Base-by-base conservation (phyloP, 2,329 filamentous ascomycete genomes). In the Neobulgaria alba region DNA sequence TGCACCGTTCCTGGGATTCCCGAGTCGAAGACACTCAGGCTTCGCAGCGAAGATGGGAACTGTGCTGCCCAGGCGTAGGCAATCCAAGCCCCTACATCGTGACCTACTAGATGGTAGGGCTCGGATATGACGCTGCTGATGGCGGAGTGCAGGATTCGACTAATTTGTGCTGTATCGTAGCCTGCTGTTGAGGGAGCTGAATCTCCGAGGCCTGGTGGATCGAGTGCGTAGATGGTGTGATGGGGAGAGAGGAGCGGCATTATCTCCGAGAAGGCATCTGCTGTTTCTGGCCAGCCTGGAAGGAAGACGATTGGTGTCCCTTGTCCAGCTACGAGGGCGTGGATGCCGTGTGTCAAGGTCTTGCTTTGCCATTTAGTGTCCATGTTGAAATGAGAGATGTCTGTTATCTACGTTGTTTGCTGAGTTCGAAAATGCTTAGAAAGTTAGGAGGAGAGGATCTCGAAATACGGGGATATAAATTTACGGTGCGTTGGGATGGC, bases 41-140 rank as follows among this genome's bases (percentile, higher is more conserved):
- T 15, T 15, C 15, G n/a, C 18, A 36, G 3, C 10, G 19, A 26
- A 8, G 18, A 21, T 19, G 34, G 19, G 34, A 36, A 36, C 26
- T 36, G 34, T 15, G 34, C 34, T 5, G 34, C 34, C 34, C 34
- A 36, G n/a, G 34, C 34, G 18, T 36, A 36, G 5, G 34, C 34
- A 14, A 36, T 36, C 34, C 34, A 36, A 4, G 34, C 34, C 23
- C 34, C 34, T 10, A 36, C 10, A 18, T 36, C 34, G 34, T 36
- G 34, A 14, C 19, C 34, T 5, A 36, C 34, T 18, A 36, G 34
- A 15, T 36, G 34, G 16, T 36, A 36, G 20, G 7, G 5, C 16
- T 10, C 12, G 19, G 34, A 21, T 18, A 36, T 3, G 10, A 16
- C 15, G 34, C 18, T 9, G 4, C 20, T 19, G 19, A 36, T 7